Evolutionary conservation across 257 asterid species (phyloP).

Genomic region (Solanum acaule): DNA sequence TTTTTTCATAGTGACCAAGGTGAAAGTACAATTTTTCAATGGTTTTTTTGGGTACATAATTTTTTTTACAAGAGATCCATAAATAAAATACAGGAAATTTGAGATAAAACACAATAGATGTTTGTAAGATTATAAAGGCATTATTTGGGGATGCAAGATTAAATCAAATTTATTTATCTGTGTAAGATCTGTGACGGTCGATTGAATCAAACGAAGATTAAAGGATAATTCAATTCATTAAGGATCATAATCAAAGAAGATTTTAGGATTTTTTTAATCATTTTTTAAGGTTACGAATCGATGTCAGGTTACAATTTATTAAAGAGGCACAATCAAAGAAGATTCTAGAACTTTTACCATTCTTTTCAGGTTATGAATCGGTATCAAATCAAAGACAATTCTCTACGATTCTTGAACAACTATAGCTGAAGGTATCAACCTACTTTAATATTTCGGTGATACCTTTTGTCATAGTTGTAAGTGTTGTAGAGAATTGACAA

Average conservation of each 20-base stretch:
- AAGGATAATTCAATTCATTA: neutral
- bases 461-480: neutral
- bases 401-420: neutral
- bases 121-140: neutral
- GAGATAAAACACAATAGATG: neutral
- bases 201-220: neutral
- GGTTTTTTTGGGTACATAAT: neutral
- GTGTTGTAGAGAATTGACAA: neutral
- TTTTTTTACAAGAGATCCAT: neutral
- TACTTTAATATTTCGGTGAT: neutral
- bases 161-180: too few species aligned
- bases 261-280: neutral
- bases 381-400: neutral
- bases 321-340: neutral
- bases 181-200: neutral
- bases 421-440: neutral
- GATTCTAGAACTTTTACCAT: neutral
- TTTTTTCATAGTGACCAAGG: neutral
- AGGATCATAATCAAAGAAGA: neutral
- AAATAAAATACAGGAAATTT: neutral
- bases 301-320: neutral
- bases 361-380: neutral
- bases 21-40: neutral
- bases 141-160: neutral
- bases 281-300: neutral